phyloP scores from a whole-genome alignment of 2,329 filamentous ascomycete species.

The Colletotrichum musae region DNA sequence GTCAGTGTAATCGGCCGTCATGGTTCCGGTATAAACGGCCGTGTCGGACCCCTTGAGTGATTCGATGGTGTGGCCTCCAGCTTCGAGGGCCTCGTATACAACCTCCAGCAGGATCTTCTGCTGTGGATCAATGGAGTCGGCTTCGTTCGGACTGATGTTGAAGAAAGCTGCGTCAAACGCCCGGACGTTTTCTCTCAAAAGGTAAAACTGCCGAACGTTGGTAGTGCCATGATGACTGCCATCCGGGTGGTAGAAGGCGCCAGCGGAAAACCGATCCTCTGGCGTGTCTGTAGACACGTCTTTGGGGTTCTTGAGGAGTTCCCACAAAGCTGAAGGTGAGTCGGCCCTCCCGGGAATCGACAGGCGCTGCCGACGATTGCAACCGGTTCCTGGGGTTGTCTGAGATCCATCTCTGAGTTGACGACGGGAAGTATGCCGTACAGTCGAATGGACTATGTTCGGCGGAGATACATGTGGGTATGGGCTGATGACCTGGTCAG shows the following conservation, averaged over 20 bases:
- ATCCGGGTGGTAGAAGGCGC: constrained; percentile 17
- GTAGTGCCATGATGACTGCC: constrained; percentile 37
- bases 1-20: constrained; percentile 47
- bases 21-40: constrained; percentile 51
- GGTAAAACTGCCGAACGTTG: constrained; percentile 43
- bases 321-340: constrained; percentile 43
- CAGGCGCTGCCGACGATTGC: constrained; percentile 44
- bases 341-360: constrained; percentile 42
- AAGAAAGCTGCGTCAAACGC: constrained; percentile 49
- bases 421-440: too few relatives aligned
- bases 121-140: constrained; percentile 51
- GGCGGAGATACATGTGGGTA: too few relatives aligned
- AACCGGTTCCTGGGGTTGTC: constrained; percentile 38
- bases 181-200: constrained; percentile 41
- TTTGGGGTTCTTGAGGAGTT: constrained; percentile 37
- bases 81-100: constrained; percentile 53
- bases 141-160: constrained; percentile 46
- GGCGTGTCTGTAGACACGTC: neutral
- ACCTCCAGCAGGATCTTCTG: constrained; percentile 51
- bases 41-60: constrained; percentile 47
- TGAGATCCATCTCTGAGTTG: too few relatives aligned
- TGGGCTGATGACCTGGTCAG: too few relatives aligned
- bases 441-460: too few relatives aligned
- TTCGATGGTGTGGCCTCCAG: constrained; percentile 48
- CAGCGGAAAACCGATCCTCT: neutral